Evolutionary conservation across 768 basidiomycete genomes (phyloP).

Genomic region (Obba rivulosa): DNA sequence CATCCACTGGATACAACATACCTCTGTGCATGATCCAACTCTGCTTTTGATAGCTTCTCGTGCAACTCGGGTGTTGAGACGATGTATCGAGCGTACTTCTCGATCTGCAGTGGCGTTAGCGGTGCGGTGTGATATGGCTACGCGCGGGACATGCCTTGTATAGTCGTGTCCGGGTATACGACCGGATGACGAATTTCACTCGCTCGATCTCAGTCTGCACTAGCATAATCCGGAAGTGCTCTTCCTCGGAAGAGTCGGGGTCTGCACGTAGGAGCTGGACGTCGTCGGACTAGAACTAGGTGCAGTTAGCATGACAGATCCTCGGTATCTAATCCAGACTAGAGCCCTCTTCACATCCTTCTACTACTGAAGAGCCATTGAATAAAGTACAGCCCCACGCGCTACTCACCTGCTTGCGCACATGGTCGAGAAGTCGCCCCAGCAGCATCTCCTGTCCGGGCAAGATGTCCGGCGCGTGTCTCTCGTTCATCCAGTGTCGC

Average conservation of each 20-base stretch:
- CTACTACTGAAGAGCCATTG: too few species aligned
- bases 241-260: slow-evolving; percentile 83
- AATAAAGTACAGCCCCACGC: too few species aligned
- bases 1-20: slow-evolving; percentile 23
- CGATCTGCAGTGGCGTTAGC: slow-evolving; percentile 52
- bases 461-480: slow-evolving; percentile 76
- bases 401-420: slow-evolving; percentile 70
- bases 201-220: slow-evolving; percentile 94
- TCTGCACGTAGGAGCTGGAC: slow-evolving; percentile 75
- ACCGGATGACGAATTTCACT: slow-evolving; percentile 86
- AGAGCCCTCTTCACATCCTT: not conserved
- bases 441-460: slow-evolving; percentile 68
- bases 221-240: slow-evolving; percentile 89
- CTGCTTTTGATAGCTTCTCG: slow-evolving; percentile 74
- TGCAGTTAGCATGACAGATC: slow-evolving; percentile 11
- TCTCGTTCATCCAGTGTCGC: slow-evolving; percentile 83
- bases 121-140: not conserved
- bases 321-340: not conserved
- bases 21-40: slow-evolving; percentile 78
- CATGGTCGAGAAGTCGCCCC: slow-evolving; percentile 62
- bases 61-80: slow-evolving; percentile 66
- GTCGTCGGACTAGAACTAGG: slow-evolving; percentile 57
- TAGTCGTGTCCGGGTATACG: slow-evolving; percentile 81
- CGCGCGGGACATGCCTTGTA: slow-evolving; percentile 61
- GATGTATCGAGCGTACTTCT: slow-evolving; percentile 81